Percentiles rank a stretch among this genome's conserved stretches.
These are phyloP conservation scores for Leavenworthia alabamica DNA, from an alignment of 345 rosid species.

Conservation along the genomic window DNA sequence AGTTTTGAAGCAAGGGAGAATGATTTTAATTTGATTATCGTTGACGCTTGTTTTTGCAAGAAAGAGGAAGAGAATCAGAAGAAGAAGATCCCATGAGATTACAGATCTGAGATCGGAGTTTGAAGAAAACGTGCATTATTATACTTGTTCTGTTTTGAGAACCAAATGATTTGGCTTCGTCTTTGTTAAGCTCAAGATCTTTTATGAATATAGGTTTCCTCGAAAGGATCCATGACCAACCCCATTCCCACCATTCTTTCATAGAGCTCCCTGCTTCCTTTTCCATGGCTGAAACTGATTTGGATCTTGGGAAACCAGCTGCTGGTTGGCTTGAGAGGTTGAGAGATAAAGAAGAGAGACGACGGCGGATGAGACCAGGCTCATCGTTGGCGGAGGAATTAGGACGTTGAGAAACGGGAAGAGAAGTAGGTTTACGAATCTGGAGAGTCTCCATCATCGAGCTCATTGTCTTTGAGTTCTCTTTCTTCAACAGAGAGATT, in stretches of 20 bases:
- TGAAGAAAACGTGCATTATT: slow-evolving; percentile 73
- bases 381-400: slow-evolving; percentile 10
- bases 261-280: too few species aligned
- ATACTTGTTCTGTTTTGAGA: slow-evolving; percentile 65
- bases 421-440: slow-evolving; percentile 37
- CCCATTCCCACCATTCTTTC: too few species aligned
- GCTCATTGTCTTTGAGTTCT: slow-evolving; percentile 35
- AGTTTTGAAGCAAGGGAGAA: background rate
- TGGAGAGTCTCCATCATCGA: slow-evolving; percentile 55
- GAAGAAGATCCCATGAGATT: slow-evolving; percentile 44
- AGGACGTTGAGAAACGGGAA: slow-evolving; percentile 47
- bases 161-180: slow-evolving; percentile 54
- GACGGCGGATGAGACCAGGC: slow-evolving; percentile 42
- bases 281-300: too few species aligned
- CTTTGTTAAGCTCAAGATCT: slow-evolving; percentile 85
- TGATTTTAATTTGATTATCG: background rate
- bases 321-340: too few species aligned
- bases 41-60: slow-evolving; percentile 29
- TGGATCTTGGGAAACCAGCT: too few species aligned
- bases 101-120: slow-evolving; percentile 53
- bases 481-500: background rate
- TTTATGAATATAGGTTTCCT: too few species aligned
- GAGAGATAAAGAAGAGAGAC: slow-evolving; percentile 81
- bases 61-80: slow-evolving; percentile 29
- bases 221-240: too few species aligned